Conservation (phyloP, 495 filamentous ascomycete genomes). For the Penicillium manginii region DNA sequence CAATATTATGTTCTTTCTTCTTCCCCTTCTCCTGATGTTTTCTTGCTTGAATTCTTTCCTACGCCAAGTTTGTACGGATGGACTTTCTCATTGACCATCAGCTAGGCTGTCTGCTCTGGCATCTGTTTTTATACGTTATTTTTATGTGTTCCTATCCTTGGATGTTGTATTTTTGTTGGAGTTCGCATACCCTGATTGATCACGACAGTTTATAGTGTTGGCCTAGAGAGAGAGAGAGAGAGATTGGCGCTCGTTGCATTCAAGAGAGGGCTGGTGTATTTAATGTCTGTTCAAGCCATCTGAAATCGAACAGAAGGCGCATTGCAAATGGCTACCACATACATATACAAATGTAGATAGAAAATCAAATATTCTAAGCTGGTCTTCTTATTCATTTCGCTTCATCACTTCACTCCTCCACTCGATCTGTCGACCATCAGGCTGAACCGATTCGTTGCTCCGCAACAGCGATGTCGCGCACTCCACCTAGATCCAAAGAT, state of each 20-base stretch:
- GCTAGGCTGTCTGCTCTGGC: constrained; percentile 14
- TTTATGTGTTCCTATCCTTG: not conserved
- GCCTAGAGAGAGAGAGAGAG: constrained; percentile 24
- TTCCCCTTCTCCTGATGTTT: constrained; percentile 14
- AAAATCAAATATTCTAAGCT: too few relatives aligned
- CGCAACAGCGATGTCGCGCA: constrained; percentile 7
- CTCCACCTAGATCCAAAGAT: constrained; percentile 13
- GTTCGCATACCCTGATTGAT: constrained; percentile 24
- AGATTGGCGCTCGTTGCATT: constrained; percentile 18
- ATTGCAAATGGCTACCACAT: not conserved
- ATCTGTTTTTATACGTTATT: constrained; percentile 8
- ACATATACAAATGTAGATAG: constrained; percentile 3
- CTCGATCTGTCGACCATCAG: not conserved
- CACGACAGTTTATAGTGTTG: constrained; percentile 15
- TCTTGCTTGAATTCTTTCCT: constrained; percentile 8
- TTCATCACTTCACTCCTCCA: not conserved
- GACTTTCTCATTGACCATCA: constrained; percentile 3
- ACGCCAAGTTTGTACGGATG: constrained; percentile 22
- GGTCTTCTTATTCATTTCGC: not conserved
- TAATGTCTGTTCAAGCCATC: constrained; percentile 9
- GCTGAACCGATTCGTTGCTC: constrained; percentile 9
- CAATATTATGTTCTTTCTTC: constrained; percentile 18
- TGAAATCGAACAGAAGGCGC: not conserved
- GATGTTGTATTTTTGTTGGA: constrained; percentile 5
- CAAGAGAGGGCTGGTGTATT: constrained; percentile 5